Base-by-base conservation (phyloP, 2,329 filamentous ascomycete genomes). In the Ceratocystis diversiconidia region DNA sequence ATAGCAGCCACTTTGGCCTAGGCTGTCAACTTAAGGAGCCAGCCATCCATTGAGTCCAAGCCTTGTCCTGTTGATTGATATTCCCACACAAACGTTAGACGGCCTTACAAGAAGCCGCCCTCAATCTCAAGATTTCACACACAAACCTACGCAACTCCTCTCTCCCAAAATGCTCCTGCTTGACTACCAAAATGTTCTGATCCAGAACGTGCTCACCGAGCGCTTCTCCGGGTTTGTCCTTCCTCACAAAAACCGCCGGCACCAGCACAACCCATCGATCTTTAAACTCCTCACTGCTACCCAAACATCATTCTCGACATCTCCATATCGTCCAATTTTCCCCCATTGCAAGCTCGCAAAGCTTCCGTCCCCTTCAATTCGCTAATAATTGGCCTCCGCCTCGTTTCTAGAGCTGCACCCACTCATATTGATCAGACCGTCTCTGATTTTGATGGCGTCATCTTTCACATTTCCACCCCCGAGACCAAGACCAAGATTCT, bases 361-460 rank as follows among this genome's bases (percentile, higher is more conserved):
- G 43, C 44, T 62, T 46, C 28, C 7, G 10, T 36, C 50, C 1
- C 41, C 28, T 30, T n/a, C 50, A 44, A 41, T 50, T 28, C 44
- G 19, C 61, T 62, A 55, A 61, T 41, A 36, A 19, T 43, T 7
- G 6, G n/a, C 46, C 22, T 22, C 19, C 30, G 12, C 32, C 32
- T 72, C 72, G 73, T 76, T 77, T 69, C 75, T 76, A 74, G 73
- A 75, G 88, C 88, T 75, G 79, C 90, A 71, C 90, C 91, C 67
- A 83, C 85, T 67, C 90, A 89, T 71, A 96, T 99, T 75, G 95
- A 99, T 78, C 94, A 99, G 80, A 90, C 95, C 69, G 90, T 96
- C 69, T 97, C 92, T 74, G 94, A 99, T 78, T 99, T 99, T 74
- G 95, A 99, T 78, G 92, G 92, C 74, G 94, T 97, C 71, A 95